These are phyloP conservation scores for Trifolium fragiferum DNA, from an alignment of 306 rosid species.

Conservation along the genomic window DNA sequence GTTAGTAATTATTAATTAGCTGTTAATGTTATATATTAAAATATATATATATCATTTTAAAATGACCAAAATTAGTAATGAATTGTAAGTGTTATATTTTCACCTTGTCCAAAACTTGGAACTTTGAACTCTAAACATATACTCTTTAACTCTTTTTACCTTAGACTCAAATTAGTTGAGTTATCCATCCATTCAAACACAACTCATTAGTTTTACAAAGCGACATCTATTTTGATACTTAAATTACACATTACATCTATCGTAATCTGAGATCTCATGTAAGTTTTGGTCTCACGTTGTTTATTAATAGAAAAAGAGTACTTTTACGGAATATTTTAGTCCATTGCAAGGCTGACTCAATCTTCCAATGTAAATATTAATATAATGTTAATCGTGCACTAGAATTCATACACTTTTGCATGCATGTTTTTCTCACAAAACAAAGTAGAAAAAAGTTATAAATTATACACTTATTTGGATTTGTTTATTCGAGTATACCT, in stretches of 20 bases:
- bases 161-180: no score
- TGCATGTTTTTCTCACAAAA: background rate
- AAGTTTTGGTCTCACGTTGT: background rate
- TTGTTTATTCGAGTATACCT: no score
- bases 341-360: background rate
- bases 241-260: background rate
- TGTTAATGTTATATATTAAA: no score
- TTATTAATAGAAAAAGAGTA: background rate
- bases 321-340: background rate
- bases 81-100: no score
- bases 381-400: slow-evolving; percentile 9
- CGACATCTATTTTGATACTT: background rate
- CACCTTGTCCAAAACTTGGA: no score
- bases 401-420: background rate
- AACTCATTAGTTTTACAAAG: background rate
- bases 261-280: background rate
- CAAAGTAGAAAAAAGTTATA: background rate
- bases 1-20: no score
- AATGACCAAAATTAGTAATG: no score
- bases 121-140: no score
- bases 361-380: slow-evolving; percentile 1
- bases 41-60: no score
- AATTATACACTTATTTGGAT: no score
- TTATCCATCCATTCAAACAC: background rate
- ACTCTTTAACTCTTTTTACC: no score